These are phyloP conservation scores for Scheffersomyces quercinus DNA, from an alignment of 1,139 yeast genomes.

Conservation along the genomic window DNA sequence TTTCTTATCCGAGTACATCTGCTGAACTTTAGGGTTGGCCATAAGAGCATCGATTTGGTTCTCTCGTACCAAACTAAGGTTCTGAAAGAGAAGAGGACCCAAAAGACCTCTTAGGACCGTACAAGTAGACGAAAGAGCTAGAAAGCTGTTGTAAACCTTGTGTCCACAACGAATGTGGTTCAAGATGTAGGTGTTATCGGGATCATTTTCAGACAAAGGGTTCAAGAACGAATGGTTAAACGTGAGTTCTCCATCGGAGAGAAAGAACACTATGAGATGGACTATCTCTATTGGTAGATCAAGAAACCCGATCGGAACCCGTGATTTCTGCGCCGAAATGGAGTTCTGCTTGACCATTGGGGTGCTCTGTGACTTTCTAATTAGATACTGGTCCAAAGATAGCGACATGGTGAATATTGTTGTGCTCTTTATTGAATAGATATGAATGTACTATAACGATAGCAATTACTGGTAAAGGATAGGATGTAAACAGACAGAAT, in stretches of 20 bases:
- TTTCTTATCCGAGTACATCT: conserved; percentile 23
- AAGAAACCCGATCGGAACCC: not conserved
- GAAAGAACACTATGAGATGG: conserved; percentile 13
- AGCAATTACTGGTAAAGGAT: too few relatives aligned
- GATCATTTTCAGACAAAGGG: conserved; percentile 4
- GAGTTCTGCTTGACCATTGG: too few relatives aligned
- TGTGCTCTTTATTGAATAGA: too few relatives aligned
- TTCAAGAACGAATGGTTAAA: conserved; percentile 3
- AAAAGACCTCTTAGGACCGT: conserved; percentile 19
- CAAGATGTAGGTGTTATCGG: conserved; percentile 11
- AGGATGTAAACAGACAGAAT: too few relatives aligned
- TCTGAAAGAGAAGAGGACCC: conserved; percentile 22
- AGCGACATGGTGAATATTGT: not conserved
- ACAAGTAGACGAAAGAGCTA: conserved; percentile 30
- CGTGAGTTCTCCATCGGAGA: conserved; percentile 12
- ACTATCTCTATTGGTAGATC: conserved; percentile 22
- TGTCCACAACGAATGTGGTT: conserved; percentile 13
- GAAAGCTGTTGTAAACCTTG: conserved; percentile 12
- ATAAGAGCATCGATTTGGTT: conserved; percentile 33
- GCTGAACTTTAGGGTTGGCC: conserved; percentile 21
- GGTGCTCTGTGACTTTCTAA: too few relatives aligned
- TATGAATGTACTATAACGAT: too few relatives aligned
- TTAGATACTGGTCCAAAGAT: not conserved
- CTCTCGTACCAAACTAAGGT: conserved; percentile 26
- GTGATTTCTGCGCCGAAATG: too few relatives aligned